A percentile compares a stretch with the other conserved stretches of the same genome.
Conservation (phyloP, 805 yeast genomes). For the Kluyveromyces aestuarii region DNA sequence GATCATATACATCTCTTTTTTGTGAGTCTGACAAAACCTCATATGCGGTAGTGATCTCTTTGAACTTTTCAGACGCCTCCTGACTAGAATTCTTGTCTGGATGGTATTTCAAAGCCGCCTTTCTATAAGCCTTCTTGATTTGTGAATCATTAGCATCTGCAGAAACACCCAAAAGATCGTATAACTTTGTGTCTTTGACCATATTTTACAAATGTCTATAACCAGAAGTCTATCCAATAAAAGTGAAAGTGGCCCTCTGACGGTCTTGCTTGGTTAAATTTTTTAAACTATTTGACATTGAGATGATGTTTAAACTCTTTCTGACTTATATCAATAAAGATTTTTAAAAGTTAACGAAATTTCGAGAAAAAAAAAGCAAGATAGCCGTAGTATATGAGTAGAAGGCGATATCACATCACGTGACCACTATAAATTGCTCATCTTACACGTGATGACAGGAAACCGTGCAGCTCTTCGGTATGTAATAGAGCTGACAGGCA, state of each 20-base stretch:
- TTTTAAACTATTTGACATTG: background rate
- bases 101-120: slow-evolving; percentile 70
- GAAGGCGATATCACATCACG: background rate
- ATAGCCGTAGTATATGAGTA: background rate
- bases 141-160: slow-evolving; percentile 61
- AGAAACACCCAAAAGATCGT: slow-evolving; percentile 65
- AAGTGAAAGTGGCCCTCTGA: background rate
- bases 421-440: background rate
- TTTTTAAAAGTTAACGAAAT: background rate
- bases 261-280: background rate
- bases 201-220: slow-evolving; percentile 25
- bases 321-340: background rate
- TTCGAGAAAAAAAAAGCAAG: slow-evolving; percentile 1
- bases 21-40: slow-evolving; percentile 82
- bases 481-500: too few relatives aligned
- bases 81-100: slow-evolving; percentile 79
- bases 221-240: background rate
- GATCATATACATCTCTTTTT: slow-evolving; percentile 84
- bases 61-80: slow-evolving; percentile 84
- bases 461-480: too few relatives aligned
- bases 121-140: slow-evolving; percentile 75
- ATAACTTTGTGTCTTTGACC: slow-evolving; percentile 76
- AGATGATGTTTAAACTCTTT: background rate
- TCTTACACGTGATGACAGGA: too few relatives aligned
- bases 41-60: slow-evolving; percentile 80